These are phyloP conservation scores for Chaetomiaceae sp. DNA, from an alignment of 2,329 filamentous ascomycete species.

Conservation along the genomic window DNA sequence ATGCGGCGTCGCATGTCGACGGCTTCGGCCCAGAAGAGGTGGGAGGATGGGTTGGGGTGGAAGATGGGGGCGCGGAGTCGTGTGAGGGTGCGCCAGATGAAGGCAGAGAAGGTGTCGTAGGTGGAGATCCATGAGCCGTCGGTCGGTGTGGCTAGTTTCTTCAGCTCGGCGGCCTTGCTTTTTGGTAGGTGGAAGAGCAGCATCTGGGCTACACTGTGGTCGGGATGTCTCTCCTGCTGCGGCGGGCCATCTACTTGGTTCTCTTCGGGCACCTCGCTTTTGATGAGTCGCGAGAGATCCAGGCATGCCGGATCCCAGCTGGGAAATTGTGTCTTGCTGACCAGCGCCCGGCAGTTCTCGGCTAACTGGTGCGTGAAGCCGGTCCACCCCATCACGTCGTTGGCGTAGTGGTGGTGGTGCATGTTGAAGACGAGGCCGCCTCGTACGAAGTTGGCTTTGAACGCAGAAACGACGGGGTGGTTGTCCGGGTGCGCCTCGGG, in stretches of 20 bases:
- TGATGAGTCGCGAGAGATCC: slow-evolving; percentile 32
- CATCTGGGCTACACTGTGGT: slow-evolving; percentile 21
- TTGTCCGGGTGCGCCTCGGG: slow-evolving; percentile 32
- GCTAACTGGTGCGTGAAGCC: slow-evolving; percentile 35
- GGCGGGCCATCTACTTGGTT: slow-evolving; percentile 29
- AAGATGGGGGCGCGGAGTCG: slow-evolving; percentile 31
- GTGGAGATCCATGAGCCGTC: slow-evolving; percentile 39
- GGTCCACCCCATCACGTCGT: slow-evolving; percentile 38
- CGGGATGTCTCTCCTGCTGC: slow-evolving; percentile 22
- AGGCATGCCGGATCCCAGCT: slow-evolving; percentile 32
- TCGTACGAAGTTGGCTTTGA: slow-evolving; percentile 37
- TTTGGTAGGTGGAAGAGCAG: slow-evolving; percentile 39
- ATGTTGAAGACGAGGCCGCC: slow-evolving; percentile 37
- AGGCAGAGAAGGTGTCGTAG: slow-evolving; percentile 38
- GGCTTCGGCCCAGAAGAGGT: slow-evolving; percentile 32
- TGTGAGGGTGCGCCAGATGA: slow-evolving; percentile 35
- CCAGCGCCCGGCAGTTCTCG: slow-evolving; percentile 35
- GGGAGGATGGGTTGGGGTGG: slow-evolving; percentile 26
- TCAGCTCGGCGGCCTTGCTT: slow-evolving; percentile 37
- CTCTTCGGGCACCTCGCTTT: slow-evolving; percentile 25
- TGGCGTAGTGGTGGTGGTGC: slow-evolving; percentile 38
- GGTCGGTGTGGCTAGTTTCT: slow-evolving; percentile 29
- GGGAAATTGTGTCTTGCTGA: slow-evolving; percentile 27
- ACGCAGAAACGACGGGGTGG: slow-evolving; percentile 31
- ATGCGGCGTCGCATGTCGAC: slow-evolving; percentile 36